These are phyloP conservation scores for Dalbergia cultrata DNA, from an alignment of 306 rosid genomes.

Conservation along the genomic window DNA sequence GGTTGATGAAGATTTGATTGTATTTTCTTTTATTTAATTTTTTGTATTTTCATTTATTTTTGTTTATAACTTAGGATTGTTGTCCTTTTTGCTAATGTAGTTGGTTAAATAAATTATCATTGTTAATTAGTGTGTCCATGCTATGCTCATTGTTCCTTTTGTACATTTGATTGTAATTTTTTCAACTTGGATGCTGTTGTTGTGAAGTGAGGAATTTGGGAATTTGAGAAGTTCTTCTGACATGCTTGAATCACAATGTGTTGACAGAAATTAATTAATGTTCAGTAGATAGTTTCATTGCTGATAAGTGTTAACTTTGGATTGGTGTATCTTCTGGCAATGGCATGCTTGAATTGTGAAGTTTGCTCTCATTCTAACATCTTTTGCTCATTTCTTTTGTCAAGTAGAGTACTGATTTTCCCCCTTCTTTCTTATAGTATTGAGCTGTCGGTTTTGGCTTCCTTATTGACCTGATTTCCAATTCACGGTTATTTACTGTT, in stretches of 20 bases:
- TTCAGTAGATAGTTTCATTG: conserved; percentile 5
- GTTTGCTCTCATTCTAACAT: not conserved
- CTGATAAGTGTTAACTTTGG: conserved; percentile 7
- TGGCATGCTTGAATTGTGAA: conserved; percentile 5
- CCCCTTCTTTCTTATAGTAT: not conserved
- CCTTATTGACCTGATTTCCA: conserved; percentile 18
- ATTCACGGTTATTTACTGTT: conserved; percentile 9
- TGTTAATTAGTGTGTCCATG: conserved; percentile 10
- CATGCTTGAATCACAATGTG: conserved; percentile 29
- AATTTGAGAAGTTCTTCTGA: not conserved
- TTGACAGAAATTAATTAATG: not conserved
- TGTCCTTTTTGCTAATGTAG: not conserved
- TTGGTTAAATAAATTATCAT: not conserved
- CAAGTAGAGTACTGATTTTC: not conserved
- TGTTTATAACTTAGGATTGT: not conserved
- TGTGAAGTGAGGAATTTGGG: conserved; percentile 1
- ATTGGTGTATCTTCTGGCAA: not conserved
- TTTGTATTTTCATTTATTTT: not conserved
- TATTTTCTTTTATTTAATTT: not conserved
- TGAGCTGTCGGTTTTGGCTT: conserved; percentile 11
- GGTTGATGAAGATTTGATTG: conserved; percentile 2
- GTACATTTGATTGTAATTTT: not conserved
- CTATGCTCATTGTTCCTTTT: not conserved
- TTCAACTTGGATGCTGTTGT: not conserved
- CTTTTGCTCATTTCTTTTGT: not conserved